phyloP scores from a whole-genome alignment of 192 early-diverging fungal species.

The Coemansia sp. region DNA sequence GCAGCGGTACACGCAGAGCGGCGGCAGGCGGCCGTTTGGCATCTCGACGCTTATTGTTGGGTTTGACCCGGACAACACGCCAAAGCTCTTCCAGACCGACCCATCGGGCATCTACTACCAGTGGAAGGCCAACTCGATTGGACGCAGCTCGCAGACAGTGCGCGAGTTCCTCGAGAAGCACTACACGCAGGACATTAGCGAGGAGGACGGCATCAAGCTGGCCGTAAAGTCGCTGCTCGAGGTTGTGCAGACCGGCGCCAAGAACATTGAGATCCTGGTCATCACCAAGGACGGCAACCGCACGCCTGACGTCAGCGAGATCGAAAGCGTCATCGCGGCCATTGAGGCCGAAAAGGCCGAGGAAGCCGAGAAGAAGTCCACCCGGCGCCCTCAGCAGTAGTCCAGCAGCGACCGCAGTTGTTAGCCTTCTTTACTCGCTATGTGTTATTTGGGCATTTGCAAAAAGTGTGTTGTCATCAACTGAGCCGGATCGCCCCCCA shows the following conservation, averaged over 20 bases:
- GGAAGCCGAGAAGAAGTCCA: slow-evolving; percentile 79
- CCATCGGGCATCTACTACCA: slow-evolving; percentile 98
- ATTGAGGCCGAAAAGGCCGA: slow-evolving; percentile 93
- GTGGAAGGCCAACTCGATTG: slow-evolving; percentile 99
- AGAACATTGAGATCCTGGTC: slow-evolving; percentile 98
- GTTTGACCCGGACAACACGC: slow-evolving; percentile 86
- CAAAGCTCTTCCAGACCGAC: slow-evolving; percentile 97
- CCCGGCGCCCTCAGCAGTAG: slow-evolving; percentile 13
- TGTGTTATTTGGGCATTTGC: too few species aligned
- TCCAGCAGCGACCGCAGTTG: too few species aligned
- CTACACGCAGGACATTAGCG: slow-evolving; percentile 82
- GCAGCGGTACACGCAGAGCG: slow-evolving; percentile 99
- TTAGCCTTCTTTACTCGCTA: too few species aligned
- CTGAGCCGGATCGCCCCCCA: too few species aligned
- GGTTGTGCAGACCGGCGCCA: slow-evolving; percentile 99
- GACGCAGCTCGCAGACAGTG: slow-evolving; percentile 95
- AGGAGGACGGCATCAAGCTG: slow-evolving; percentile 86
- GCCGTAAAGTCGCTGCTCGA: slow-evolving; percentile 91
- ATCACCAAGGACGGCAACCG: slow-evolving; percentile 80
- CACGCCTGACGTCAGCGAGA: slow-evolving; percentile 71
- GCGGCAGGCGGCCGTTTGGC: slow-evolving; percentile 98
- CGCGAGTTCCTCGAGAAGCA: slow-evolving; percentile 99
- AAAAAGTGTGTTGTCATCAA: too few species aligned
- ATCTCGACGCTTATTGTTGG: slow-evolving; percentile 97
- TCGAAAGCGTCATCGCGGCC: slow-evolving; percentile 72